Evolutionary conservation across 148 eudicot genomes (phyloP), one percentile per base, ranked within the genome.

Genomic region (Arctostaphylos glauca): DNA sequence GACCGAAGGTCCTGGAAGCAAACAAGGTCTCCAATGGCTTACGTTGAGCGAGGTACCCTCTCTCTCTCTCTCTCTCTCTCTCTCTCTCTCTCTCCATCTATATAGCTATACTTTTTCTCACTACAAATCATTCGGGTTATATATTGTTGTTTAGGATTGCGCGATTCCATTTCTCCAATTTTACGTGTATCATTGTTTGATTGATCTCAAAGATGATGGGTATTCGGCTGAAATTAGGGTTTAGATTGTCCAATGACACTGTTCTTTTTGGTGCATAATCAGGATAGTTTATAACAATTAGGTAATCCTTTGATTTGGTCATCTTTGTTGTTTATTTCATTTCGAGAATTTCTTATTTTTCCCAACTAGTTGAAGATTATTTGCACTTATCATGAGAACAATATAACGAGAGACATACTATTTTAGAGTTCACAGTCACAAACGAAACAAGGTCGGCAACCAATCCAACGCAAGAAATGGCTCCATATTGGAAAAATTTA

Each of bases 21-120:
- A 67, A 31, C 38, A 31, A 71, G 70, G 41, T 64, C 80, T 82
- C 75, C 85, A 54, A 89, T 90, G 92, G 90, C 92, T 58, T 90
- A 88, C 81, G 92, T 90, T 41, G 92, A 90, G 79, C 82, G 84
- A 80, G 92, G 92, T 86, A 82, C n/a, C 18, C 14, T 52, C n/a
- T n/a, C n/a, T n/a, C n/a, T n/a, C n/a, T n/a, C n/a, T n/a, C n/a
- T n/a, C n/a, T n/a, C 66, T 76, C 44, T 67, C 82, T n/a, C 66
- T 76, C 44, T 67, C 82, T 85, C 72, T n/a, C 55, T 23, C 19
- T 66, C 68, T 53, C 46, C 48, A 16, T 74, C 44, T 44, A 9
- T 49, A 48, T 43, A 3, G 19, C 58, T 3, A 8, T 10, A 12
- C 5, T 16, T 49, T 55, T 19, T 14, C 14, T 74, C 16, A 54